These are phyloP conservation scores for Microsporum canis DNA, from an alignment of 2,329 filamentous ascomycete genomes.

Conservation along the genomic window DNA sequence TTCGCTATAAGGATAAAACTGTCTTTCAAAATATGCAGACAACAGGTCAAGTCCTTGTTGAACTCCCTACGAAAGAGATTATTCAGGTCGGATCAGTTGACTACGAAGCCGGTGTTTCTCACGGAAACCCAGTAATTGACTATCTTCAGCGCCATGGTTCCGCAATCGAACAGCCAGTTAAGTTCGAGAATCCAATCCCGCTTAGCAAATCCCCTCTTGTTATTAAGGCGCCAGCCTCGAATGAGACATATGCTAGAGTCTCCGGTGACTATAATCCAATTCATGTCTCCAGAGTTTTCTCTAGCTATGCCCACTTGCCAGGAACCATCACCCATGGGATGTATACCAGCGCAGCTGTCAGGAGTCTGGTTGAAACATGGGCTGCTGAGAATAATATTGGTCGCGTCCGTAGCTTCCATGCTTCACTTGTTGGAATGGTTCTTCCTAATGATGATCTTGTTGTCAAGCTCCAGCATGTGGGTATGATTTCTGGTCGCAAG, in stretches of 20 bases:
- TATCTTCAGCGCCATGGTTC: conserved; percentile 87
- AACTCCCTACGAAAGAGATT: conserved; percentile 91
- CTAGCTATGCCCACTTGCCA: conserved; percentile 85
- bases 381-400: conserved; percentile 97
- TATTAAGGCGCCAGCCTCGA: conserved; percentile 83
- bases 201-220: conserved; percentile 81
- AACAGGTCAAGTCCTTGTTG: conserved; percentile 78
- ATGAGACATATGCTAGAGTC: conserved; percentile 94
- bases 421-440: conserved; percentile 95
- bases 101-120: conserved; percentile 80
- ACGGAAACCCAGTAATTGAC: conserved; percentile 93
- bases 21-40: conserved; percentile 89
- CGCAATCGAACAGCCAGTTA: conserved; percentile 87
- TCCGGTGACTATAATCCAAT: conserved; percentile 99
- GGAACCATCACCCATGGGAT: conserved; percentile 98
- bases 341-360: conserved; percentile 95
- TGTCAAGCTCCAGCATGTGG: conserved; percentile 89
- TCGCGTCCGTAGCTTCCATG: conserved; percentile 93
- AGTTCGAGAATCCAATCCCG: conserved; percentile 95
- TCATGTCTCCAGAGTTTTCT: conserved; percentile 93
- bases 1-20: conserved; percentile 89
- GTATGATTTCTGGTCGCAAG: conserved; percentile 96
- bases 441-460: conserved; percentile 90
- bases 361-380: conserved; percentile 95
- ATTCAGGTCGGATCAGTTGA: conserved; percentile 96